phyloP scores from a whole-genome alignment of 805 yeast genomes.

The Candida montana region DNA sequence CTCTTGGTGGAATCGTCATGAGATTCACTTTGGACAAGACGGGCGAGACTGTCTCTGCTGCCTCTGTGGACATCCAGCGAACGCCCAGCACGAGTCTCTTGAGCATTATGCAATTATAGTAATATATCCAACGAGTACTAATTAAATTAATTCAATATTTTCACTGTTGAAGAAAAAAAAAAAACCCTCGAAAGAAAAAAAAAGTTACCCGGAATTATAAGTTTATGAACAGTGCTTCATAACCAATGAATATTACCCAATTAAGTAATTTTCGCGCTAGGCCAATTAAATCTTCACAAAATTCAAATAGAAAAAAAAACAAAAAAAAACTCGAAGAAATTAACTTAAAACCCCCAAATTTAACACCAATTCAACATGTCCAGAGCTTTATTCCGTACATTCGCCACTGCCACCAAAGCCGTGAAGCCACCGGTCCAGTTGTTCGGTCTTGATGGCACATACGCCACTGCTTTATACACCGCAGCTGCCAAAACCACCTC shows the following conservation, averaged over 20 bases:
- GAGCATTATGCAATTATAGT: neutral
- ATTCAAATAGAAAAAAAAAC: neutral
- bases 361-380: slow-evolving; percentile 41
- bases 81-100: neutral
- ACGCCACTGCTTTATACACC: slow-evolving; percentile 89
- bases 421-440: slow-evolving; percentile 88
- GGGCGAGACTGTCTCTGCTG: slow-evolving; percentile 2
- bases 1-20: slow-evolving; percentile 37
- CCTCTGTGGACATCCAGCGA: slow-evolving; percentile 5
- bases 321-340: neutral
- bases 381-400: slow-evolving; percentile 50
- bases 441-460: slow-evolving; percentile 94
- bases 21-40: slow-evolving; percentile 14
- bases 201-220: neutral
- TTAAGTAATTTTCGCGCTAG: neutral
- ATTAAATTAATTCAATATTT: slow-evolving; percentile 1
- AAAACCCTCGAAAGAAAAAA: neutral
- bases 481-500: slow-evolving; percentile 84
- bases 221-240: neutral
- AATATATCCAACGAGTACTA: slow-evolving; percentile 5
- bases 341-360: neutral
- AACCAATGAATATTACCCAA: neutral
- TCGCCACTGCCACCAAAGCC: slow-evolving; percentile 65
- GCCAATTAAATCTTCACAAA: neutral
- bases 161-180: too few relatives aligned